Evolutionary conservation across 495 filamentous ascomycete genomes (phyloP).

Genomic region (Neurospora sp.): DNA sequence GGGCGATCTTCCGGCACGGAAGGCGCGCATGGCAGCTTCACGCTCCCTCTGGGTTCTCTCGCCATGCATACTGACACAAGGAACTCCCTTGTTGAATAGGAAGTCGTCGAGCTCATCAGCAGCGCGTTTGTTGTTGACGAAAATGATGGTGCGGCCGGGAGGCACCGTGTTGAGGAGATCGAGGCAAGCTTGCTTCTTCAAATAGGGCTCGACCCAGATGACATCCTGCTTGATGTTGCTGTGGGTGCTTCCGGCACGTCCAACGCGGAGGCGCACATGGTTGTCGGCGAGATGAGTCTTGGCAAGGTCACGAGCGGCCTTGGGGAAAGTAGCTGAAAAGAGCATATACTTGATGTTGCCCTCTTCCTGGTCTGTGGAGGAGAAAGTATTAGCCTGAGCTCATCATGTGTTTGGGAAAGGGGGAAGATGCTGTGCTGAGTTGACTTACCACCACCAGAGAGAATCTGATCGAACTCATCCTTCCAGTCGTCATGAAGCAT

Average conservation of each 20-base stretch:
- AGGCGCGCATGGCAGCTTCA: slow-evolving; percentile 84
- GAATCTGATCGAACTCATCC: slow-evolving; percentile 54
- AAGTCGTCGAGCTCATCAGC: slow-evolving; percentile 82
- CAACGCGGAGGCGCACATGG: slow-evolving; percentile 70
- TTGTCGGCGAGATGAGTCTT: slow-evolving; percentile 58
- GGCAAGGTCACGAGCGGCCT: slow-evolving; percentile 62
- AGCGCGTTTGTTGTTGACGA: slow-evolving; percentile 68
- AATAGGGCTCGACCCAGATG: slow-evolving; percentile 45
- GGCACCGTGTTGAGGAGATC: slow-evolving; percentile 59
- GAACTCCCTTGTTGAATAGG: slow-evolving; percentile 66
- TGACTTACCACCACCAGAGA: slow-evolving; percentile 63
- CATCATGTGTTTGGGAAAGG: slow-evolving; percentile 4
- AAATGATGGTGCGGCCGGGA: slow-evolving; percentile 77
- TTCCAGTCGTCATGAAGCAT: slow-evolving; percentile 72
- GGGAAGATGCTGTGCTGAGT: background rate
- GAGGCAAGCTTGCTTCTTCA: slow-evolving; percentile 60
- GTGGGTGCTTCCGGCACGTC: slow-evolving; percentile 72
- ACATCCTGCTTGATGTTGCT: slow-evolving; percentile 71
- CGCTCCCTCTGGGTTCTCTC: slow-evolving; percentile 86
- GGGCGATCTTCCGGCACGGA: slow-evolving; percentile 61
- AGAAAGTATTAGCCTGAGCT: slow-evolving; percentile 9
- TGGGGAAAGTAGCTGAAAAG: slow-evolving; percentile 91
- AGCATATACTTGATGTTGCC: slow-evolving; percentile 75
- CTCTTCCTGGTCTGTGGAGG: slow-evolving; percentile 57
- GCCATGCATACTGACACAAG: slow-evolving; percentile 75